Conservation (phyloP, 2,329 filamentous ascomycete genomes). For the Nigrospora sphaerica region DNA sequence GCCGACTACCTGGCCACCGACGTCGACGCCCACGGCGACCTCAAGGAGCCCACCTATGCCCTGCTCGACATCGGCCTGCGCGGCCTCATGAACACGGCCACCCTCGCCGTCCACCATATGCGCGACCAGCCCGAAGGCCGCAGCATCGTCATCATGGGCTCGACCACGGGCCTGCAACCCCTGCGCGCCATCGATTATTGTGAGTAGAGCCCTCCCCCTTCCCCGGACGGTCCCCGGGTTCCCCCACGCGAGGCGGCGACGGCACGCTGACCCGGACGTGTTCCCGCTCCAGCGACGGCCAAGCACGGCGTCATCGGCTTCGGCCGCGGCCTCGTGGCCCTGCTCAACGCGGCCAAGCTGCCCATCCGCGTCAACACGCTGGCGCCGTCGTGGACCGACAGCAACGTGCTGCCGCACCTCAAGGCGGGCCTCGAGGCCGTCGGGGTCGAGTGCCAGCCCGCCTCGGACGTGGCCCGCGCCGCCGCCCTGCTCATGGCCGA, state of each 20-base stretch:
- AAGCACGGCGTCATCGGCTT: slow-evolving; percentile 51
- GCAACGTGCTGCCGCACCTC: slow-evolving; percentile 34
- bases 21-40: slow-evolving; percentile 41
- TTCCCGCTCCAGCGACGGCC: slow-evolving; percentile 28
- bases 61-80: slow-evolving; percentile 43
- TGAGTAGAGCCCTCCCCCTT: slow-evolving; percentile 13
- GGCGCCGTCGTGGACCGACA: slow-evolving; percentile 47
- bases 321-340: slow-evolving; percentile 35
- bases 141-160: slow-evolving; percentile 48
- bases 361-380: slow-evolving; percentile 50
- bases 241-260: too few relatives aligned
- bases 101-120: slow-evolving; percentile 42
- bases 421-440: slow-evolving; percentile 27
- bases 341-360: slow-evolving; percentile 25
- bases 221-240: too few relatives aligned
- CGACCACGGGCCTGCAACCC: slow-evolving; percentile 41
- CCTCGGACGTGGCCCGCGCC: slow-evolving; percentile 38
- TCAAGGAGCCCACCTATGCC: slow-evolving; percentile 32
- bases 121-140: slow-evolving; percentile 37
- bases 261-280: not conserved
- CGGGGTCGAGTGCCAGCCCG: slow-evolving; percentile 33
- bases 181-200: slow-evolving; percentile 44
- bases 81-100: slow-evolving; percentile 40
- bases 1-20: slow-evolving; percentile 37
- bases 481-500: slow-evolving; percentile 44